Percentiles rank a stretch among this genome's conserved stretches.
Evolutionary conservation across 345 rosid genomes (phyloP).

Genomic region (Populus deltoides): DNA sequence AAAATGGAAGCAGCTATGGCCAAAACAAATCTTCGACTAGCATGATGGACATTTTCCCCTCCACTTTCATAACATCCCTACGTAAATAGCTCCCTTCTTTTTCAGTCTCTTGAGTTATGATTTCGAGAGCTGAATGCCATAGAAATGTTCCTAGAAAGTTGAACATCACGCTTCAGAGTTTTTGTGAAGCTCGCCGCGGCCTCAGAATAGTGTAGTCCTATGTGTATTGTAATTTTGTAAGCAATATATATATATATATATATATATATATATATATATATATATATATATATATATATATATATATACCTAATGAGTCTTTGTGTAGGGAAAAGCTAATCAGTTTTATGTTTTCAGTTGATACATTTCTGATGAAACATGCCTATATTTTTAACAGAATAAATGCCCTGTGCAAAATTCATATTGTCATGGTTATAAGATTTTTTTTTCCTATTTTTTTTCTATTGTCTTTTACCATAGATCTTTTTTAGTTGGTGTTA

Average conservation of each 20-base stretch:
- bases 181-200: neutral
- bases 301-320: neutral
- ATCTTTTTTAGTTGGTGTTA: too few species aligned
- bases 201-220: neutral
- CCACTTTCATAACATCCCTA: neutral
- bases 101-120: too few species aligned
- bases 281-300: neutral
- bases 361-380: too few species aligned
- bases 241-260: neutral
- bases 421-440: too few species aligned
- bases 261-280: too few species aligned
- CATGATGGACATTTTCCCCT: neutral
- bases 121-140: neutral
- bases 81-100: slow-evolving; percentile 3
- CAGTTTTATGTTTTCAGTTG: neutral
- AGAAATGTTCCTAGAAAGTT: neutral
- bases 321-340: neutral
- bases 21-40: slow-evolving; percentile 56
- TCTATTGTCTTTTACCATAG: too few species aligned
- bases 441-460: too few species aligned
- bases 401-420: too few species aligned
- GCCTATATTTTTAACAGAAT: too few species aligned
- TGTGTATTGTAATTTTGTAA: neutral
- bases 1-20: slow-evolving; percentile 75
- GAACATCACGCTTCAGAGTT: neutral